Percentiles rank a stretch among this genome's conserved stretches.
Evolutionary conservation across 345 rosid species (phyloP).

Genomic region (Eucalyptus globulus): DNA sequence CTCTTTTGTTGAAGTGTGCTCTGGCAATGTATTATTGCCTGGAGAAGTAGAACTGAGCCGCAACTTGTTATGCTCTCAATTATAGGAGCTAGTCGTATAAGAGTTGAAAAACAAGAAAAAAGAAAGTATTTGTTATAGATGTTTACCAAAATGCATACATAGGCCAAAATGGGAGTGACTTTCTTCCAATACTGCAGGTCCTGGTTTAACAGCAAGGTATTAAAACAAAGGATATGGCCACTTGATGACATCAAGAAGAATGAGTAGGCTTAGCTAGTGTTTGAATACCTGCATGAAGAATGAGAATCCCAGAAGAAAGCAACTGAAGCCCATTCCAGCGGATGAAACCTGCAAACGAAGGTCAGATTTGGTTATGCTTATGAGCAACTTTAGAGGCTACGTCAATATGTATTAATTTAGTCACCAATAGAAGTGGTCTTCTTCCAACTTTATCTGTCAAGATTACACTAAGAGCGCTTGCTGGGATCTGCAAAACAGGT

Average conservation of each 20-base stretch:
- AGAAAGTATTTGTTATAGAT: neutral
- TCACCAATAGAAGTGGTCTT: neutral
- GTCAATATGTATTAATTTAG: neutral
- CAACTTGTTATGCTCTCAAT: neutral
- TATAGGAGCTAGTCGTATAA: neutral
- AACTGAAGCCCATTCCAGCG: neutral
- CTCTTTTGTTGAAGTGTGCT: neutral
- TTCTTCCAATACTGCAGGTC: neutral
- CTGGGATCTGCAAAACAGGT: neutral
- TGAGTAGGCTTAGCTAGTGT: neutral
- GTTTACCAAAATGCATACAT: neutral
- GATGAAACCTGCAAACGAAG: neutral
- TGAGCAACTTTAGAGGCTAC: neutral
- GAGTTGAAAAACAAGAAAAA: neutral
- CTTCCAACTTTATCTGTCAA: slow-evolving; percentile 16
- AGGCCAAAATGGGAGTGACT: neutral
- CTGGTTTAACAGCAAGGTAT: neutral
- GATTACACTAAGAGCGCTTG: neutral
- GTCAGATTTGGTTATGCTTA: neutral
- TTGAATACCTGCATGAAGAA: neutral
- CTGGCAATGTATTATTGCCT: neutral
- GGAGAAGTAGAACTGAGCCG: neutral
- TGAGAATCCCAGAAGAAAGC: neutral
- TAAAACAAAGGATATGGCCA: neutral
- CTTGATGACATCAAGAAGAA: neutral